Conservation (phyloP, 1,284 basidiomycete species). For the Melampsora larici-populina region DNA sequence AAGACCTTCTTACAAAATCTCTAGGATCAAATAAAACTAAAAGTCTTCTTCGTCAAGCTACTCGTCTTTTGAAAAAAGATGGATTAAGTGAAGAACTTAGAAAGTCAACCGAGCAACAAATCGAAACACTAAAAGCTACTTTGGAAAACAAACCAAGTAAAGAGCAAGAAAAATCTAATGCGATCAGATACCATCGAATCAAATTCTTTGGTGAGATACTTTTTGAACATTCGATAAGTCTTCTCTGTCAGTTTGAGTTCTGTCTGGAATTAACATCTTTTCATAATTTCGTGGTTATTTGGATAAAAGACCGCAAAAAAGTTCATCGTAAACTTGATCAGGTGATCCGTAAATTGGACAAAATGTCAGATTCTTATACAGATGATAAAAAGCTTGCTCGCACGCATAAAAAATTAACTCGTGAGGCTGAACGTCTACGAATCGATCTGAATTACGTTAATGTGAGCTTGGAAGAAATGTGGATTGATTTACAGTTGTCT, state of each 20-base stretch:
- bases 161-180: constrained; percentile 37
- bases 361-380: constrained; percentile 3
- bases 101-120: constrained; percentile 15
- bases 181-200: constrained; percentile 34
- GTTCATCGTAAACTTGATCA: constrained; percentile 29
- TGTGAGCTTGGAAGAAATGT: background rate
- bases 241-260: too few species aligned
- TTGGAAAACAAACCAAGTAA: constrained; percentile 10
- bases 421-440: constrained; percentile 22
- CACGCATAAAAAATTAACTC: constrained; percentile 2
- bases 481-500: background rate
- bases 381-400: background rate
- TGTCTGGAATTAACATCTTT: too few species aligned
- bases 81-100: constrained; percentile 20
- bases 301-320: constrained; percentile 29
- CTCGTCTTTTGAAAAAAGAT: constrained; percentile 20
- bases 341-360: constrained; percentile 8
- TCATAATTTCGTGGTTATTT: background rate
- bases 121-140: constrained; percentile 14
- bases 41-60: constrained; percentile 43
- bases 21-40: constrained; percentile 25
- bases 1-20: background rate
- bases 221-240: background rate
- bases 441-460: constrained; percentile 36
- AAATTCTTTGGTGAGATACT: constrained; percentile 37